These are phyloP conservation scores for Pichia sp. DNA, from an alignment of 1,139 yeast species.

Conservation along the genomic window DNA sequence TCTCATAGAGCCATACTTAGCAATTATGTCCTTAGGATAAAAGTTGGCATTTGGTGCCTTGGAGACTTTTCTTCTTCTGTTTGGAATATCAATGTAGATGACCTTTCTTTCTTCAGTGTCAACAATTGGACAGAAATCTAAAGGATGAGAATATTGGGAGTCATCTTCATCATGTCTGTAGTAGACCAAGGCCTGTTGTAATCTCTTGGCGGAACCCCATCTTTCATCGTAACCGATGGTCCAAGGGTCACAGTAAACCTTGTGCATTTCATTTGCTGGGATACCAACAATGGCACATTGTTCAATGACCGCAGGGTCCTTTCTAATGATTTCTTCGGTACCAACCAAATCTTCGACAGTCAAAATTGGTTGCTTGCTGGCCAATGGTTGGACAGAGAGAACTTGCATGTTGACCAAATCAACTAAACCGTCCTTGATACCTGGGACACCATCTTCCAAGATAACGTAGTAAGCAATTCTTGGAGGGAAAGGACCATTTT, in stretches of 20 bases:
- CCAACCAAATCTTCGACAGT: constrained; percentile 62
- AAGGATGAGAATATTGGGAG: constrained; percentile 78
- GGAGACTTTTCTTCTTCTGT: constrained; percentile 67
- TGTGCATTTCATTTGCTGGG: constrained; percentile 61
- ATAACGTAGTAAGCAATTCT: constrained; percentile 65
- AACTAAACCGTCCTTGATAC: constrained; percentile 66
- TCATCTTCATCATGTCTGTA: constrained; percentile 76
- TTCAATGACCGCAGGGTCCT: constrained; percentile 64
- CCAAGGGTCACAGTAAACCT: constrained; percentile 81
- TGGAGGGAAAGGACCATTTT: constrained; percentile 57
- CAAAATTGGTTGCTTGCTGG: constrained; percentile 69
- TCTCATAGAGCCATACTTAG: constrained; percentile 61
- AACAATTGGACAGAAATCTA: constrained; percentile 78
- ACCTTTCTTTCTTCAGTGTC: constrained; percentile 69
- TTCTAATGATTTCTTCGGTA: constrained; percentile 63
- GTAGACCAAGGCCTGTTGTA: constrained; percentile 78
- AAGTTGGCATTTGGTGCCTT: constrained; percentile 64
- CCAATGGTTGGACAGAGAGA: constrained; percentile 44
- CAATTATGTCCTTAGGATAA: constrained; percentile 60
- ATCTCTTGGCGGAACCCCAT: constrained; percentile 71
- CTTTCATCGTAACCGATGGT: constrained; percentile 81
- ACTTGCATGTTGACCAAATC: constrained; percentile 49
- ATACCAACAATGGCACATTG: constrained; percentile 70
- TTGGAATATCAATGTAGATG: constrained; percentile 69
- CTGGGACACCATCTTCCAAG: constrained; percentile 54